These are phyloP conservation scores for Chloropicon primus DNA, from an alignment of 139 green algal species.

Conservation along the genomic window DNA sequence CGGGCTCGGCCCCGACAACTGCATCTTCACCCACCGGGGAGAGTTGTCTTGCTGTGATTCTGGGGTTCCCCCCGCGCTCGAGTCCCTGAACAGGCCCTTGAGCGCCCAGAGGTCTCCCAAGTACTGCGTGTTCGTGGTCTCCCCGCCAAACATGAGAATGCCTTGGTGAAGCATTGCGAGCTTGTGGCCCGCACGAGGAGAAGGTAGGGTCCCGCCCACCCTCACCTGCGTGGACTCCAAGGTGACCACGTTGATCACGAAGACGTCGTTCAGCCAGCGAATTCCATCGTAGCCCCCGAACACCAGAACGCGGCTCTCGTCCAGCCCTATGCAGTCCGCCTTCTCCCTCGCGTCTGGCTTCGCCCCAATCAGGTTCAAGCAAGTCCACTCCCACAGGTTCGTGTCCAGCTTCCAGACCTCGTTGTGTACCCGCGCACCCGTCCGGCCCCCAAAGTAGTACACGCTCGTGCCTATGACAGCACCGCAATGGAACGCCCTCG, in stretches of 20 bases:
- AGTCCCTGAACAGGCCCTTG: background rate
- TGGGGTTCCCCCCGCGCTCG: background rate
- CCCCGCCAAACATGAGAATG: slow-evolving; percentile 1
- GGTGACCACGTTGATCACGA: background rate
- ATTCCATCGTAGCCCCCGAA: background rate
- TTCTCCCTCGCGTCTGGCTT: background rate
- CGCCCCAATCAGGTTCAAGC: background rate
- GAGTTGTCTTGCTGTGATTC: background rate
- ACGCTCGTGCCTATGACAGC: background rate
- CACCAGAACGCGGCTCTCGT: background rate
- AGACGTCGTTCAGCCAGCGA: background rate
- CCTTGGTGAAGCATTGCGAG: background rate
- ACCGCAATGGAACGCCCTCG: slow-evolving; percentile 1
- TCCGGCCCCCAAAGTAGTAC: slow-evolving; percentile 1
- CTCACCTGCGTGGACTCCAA: background rate
- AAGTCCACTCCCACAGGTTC: background rate
- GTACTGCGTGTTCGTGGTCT: slow-evolving; percentile 1
- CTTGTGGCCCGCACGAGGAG: background rate
- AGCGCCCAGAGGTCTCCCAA: slow-evolving; percentile 2
- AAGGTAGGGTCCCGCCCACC: background rate
- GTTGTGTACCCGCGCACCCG: background rate
- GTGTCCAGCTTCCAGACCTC: slow-evolving; percentile 7
- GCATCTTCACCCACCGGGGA: background rate
- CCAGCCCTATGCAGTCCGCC: background rate
- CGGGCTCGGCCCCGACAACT: background rate